Evolutionary conservation across 768 basidiomycete species (phyloP).

Genomic region (Podaxis mareebaensis): DNA sequence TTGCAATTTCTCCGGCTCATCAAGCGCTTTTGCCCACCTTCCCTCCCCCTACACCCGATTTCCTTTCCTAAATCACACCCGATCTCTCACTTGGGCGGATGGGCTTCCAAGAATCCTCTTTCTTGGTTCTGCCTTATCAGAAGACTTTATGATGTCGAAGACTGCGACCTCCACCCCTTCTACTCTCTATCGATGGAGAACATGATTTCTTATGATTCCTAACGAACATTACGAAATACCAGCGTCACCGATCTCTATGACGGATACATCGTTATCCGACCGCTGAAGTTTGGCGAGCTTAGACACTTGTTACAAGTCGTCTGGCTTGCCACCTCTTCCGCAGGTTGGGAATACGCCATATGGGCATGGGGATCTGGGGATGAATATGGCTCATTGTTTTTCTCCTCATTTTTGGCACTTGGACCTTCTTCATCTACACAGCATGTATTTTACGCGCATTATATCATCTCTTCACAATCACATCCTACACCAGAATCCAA

Average conservation of each 20-base stretch:
- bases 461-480: conserved; percentile 11
- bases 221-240: conserved; percentile 31
- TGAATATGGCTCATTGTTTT: conserved; percentile 7
- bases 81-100: conserved; percentile 10
- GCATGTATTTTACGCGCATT: conserved; percentile 18
- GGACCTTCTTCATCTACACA: conserved; percentile 14
- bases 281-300: background rate
- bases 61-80: background rate
- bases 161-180: conserved; percentile 4
- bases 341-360: background rate
- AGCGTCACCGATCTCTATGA: conserved; percentile 17
- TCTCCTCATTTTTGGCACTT: conserved; percentile 2
- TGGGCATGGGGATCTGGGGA: background rate
- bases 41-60: conserved; percentile 14
- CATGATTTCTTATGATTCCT: conserved; percentile 39
- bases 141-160: conserved; percentile 7
- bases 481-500: background rate
- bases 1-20: conserved; percentile 22
- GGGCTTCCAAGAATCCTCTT: conserved; percentile 1
- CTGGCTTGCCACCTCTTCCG: background rate
- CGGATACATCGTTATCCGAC: conserved; percentile 10
- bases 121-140: conserved; percentile 10
- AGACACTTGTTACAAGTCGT: background rate
- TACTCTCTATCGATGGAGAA: conserved; percentile 27
- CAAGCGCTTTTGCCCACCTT: conserved; percentile 22